Evolutionary conservation across 164 flowering plant genomes (phyloP), one percentile per base, ranked within the genome.

Genomic region (Vitis rotundifolia): DNA sequence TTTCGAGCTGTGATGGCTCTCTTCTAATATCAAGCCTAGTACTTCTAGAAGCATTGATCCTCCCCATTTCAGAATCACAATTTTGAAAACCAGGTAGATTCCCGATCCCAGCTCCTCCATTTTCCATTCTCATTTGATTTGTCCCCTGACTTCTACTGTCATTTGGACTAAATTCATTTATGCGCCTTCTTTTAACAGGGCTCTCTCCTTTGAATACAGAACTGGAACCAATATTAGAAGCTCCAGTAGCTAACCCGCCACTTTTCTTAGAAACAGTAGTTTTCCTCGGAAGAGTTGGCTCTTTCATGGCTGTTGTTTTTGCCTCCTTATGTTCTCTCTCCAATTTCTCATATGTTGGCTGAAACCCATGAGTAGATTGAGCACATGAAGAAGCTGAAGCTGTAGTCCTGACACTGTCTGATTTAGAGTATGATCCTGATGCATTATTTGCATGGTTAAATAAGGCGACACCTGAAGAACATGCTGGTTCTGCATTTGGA

Each of bases 311-410:
- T 22, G 59, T 16, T 65, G 52, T 13, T 1, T 3, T 12, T 49
- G 49, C 59, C 29, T 65, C 77, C 31, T 68, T 70, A 61, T 11
- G 61, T n/a, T 59, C 56, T 52, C 73, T 69, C 63, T 76, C 76
- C 22, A 63, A 22, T 48, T 61, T 16, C 5, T 44, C 64, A 31
- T 6, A 37, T 16, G 68, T 28, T 13, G 22, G 49, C 29, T 59
- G 49, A 59, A 13, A 37, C 2, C 28, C 44, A 55, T 11, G 54
- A 16, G 71, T 11, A 49, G 69, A 61, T 50, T 78, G 70, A 68
- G 73, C 71, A 66, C 68, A 22, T 7, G 51, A 13, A 14, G 58
- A 75, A 68, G 69, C 26, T 13, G 70, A 26, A 1, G 52, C 16
- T 14, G 31, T 26, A 51, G 62, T 31, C 51, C 37, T 15, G 56